phyloP scores from a whole-genome alignment of 2,329 filamentous ascomycete species.

The Cadophora sp. region DNA sequence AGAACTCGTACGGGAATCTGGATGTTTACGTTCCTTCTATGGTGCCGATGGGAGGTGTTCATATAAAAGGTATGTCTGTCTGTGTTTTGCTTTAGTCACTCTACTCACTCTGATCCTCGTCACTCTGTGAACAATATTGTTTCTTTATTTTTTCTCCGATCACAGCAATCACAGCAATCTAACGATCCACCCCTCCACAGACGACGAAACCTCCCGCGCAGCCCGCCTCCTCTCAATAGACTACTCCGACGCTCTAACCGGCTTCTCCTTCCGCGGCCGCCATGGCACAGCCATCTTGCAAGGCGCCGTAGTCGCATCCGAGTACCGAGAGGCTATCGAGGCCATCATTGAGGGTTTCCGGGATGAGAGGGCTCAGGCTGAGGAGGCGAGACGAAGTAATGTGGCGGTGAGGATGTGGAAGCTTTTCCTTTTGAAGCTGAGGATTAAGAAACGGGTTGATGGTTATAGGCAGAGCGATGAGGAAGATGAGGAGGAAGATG shows the following conservation, averaged over 20 bases:
- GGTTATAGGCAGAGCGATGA: slow-evolving; percentile 54
- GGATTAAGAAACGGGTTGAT: slow-evolving; percentile 49
- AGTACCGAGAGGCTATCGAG: slow-evolving; percentile 74
- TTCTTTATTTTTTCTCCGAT: too few species aligned
- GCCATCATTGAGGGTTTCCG: slow-evolving; percentile 72
- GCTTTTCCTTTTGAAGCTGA: slow-evolving; percentile 77
- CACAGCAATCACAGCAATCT: background rate
- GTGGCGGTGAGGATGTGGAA: slow-evolving; percentile 73
- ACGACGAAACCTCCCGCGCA: slow-evolving; percentile 69
- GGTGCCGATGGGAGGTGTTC: slow-evolving; percentile 82
- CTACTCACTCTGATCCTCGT: too few species aligned
- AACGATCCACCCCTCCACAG: slow-evolving; percentile 46
- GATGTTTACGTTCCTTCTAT: slow-evolving; percentile 93
- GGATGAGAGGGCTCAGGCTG: slow-evolving; percentile 68
- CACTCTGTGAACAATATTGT: too few species aligned
- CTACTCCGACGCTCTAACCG: slow-evolving; percentile 87
- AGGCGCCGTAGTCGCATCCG: slow-evolving; percentile 77
- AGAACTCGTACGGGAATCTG: slow-evolving; percentile 93
- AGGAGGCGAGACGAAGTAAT: slow-evolving; percentile 67
- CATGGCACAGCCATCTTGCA: slow-evolving; percentile 84
- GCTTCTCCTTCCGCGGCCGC: slow-evolving; percentile 86
- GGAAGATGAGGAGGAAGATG: slow-evolving; percentile 51
- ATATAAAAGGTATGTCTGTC: slow-evolving; percentile 63
- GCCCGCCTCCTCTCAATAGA: slow-evolving; percentile 80
- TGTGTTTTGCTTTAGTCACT: too few species aligned